phyloP scores from a whole-genome alignment of 2,329 filamentous ascomycete genomes.

The Diaporthe citriasiana region DNA sequence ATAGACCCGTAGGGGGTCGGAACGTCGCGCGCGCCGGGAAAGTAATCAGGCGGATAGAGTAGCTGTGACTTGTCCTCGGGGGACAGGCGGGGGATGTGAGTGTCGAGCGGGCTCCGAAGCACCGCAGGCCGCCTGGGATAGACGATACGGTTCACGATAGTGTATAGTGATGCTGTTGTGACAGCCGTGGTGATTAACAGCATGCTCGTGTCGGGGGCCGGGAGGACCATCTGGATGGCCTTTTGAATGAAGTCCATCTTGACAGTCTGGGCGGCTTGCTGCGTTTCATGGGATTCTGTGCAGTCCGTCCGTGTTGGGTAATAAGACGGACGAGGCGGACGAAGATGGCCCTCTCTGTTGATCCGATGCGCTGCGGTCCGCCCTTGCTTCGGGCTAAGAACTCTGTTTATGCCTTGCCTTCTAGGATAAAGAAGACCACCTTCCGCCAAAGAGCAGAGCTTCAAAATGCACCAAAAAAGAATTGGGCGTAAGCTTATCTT shows the following conservation, averaged over 20 bases:
- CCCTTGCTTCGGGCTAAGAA: background rate
- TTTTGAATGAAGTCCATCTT: slow-evolving; percentile 24
- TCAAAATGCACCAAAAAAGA: background rate
- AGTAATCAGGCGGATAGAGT: slow-evolving; percentile 77
- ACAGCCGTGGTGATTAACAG: slow-evolving; percentile 8
- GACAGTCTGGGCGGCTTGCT: background rate
- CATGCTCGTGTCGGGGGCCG: background rate
- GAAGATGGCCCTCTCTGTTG: too few species aligned
- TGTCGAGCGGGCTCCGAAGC: slow-evolving; percentile 47
- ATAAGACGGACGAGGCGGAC: background rate
- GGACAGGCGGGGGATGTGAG: slow-evolving; percentile 54
- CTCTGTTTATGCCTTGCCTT: background rate
- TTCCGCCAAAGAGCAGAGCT: background rate
- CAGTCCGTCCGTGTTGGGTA: background rate
- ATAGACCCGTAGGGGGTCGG: slow-evolving; percentile 60
- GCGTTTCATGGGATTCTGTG: background rate
- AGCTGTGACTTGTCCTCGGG: slow-evolving; percentile 55
- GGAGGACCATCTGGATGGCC: background rate
- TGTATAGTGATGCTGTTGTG: slow-evolving; percentile 10
- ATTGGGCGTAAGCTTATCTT: background rate
- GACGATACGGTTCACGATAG: slow-evolving; percentile 22
- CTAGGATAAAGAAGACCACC: background rate
- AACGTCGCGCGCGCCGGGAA: slow-evolving; percentile 79
- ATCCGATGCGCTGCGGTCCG: too few species aligned
- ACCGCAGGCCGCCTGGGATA: slow-evolving; percentile 20